Evolutionary conservation across 495 filamentous ascomycete species (phyloP), one percentile per base, ranked within the genome.

Genomic region (Annulohypoxylon maeteangense): DNA sequence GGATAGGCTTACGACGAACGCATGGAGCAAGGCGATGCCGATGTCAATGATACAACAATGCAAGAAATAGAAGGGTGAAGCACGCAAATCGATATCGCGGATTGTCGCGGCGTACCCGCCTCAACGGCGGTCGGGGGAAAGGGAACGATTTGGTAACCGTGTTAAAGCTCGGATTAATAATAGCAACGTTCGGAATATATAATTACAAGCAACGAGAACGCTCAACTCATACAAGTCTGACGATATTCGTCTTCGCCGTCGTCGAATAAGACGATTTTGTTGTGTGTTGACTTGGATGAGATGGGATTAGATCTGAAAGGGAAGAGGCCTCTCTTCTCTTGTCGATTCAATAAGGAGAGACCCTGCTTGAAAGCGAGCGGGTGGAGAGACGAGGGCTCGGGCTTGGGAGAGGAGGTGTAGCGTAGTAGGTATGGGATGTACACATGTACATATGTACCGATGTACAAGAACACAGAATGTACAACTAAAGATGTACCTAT

Each of bases 1-100:
- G 65, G 55, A 72, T 63, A 36, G 54, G 71, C 65, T 75, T 84
- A 83, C 62, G 78, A 78, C 79, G 80, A 82, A 82, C 81, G 82
- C 78, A 78, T 76, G 79, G 58, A 78, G 76, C 74, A 54, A 11
- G 60, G 68, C 62, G 27, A 58, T 54, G 45, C 32, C 48, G 44
- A 66, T 51, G 14, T 55, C 59, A 31, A 68, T 59, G 48, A 72
- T 54, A 68, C 40, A 67, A 45, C 44, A 61, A 62, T 56, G 47
- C 38, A 64, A 64, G 70, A 66, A 25, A 64, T 48, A 18, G 53
- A 55, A 56, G 16, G 53, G 50, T 50, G 67, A 66, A 62, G 63
- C 60, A 76, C 64, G 71, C 61, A 65, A 53, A 62, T 55, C 68
- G 64, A 57, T 69, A 73, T 73, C 70, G 55, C 55, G 31, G 55